Evolutionary conservation across 2,329 filamentous ascomycete species (phyloP).

Genomic region (Xylaria sp.): DNA sequence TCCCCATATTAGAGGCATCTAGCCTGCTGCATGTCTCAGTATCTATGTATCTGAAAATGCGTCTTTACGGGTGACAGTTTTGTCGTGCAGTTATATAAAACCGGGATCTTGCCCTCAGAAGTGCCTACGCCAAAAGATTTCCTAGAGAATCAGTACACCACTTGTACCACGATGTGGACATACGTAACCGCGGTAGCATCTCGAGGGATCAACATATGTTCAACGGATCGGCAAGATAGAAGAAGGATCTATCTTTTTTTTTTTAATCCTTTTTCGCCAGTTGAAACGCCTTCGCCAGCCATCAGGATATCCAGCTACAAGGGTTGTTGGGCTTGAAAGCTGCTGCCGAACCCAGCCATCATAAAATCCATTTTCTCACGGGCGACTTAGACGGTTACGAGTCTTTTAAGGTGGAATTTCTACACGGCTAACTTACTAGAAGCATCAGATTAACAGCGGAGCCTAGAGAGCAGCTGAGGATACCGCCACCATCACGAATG

Average conservation of each 20-base stretch:
- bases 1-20: no score
- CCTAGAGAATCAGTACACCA: neutral
- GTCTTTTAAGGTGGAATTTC: constrained; percentile 39
- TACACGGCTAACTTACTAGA: neutral
- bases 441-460: neutral
- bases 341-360: constrained; percentile 41
- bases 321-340: constrained; percentile 52
- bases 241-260: no score
- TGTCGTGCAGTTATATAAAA: no score
- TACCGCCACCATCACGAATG: constrained; percentile 39
- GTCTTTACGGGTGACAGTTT: no score
- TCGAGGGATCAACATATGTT: constrained; percentile 17
- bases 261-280: constrained; percentile 36
- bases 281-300: constrained; percentile 53
- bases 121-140: no score
- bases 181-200: constrained; percentile 18
- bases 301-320: constrained; percentile 47
- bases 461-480: constrained; percentile 29
- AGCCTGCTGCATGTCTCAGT: no score
- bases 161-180: constrained; percentile 13
- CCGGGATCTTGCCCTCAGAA: no score
- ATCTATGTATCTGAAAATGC: no score
- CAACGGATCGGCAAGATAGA: neutral
- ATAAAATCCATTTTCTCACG: constrained; percentile 50
- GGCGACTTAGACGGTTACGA: constrained; percentile 47